Conservation (phyloP, 495 filamentous ascomycete species). For the Elaphomyces granulatus region DNA sequence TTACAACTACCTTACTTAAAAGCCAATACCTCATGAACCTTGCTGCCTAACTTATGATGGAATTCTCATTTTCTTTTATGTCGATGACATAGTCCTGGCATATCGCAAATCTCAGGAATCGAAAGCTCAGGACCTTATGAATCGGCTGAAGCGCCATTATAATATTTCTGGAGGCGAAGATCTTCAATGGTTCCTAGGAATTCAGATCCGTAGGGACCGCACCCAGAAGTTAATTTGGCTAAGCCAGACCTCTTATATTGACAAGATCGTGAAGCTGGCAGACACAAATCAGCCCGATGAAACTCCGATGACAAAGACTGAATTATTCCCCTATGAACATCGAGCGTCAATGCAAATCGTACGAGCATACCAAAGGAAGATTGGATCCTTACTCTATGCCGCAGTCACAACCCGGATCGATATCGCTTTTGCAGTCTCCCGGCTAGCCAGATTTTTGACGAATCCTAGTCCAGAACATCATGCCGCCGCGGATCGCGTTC, state of each 20-base stretch:
- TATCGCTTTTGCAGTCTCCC: conserved; percentile 5
- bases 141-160: conserved; percentile 3
- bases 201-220: background rate
- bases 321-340: conserved; percentile 5
- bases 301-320: background rate
- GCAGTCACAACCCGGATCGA: conserved; percentile 13
- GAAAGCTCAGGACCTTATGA: conserved; percentile 4
- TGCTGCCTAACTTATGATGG: conserved; percentile 2
- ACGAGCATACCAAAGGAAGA: conserved; percentile 10
- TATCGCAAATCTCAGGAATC: background rate
- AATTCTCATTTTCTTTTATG: conserved; percentile 15
- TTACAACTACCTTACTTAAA: too few relatives aligned
- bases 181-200: background rate
- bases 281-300: conserved; percentile 10
- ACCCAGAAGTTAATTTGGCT: background rate
- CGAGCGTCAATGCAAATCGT: conserved; percentile 3
- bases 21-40: too few relatives aligned
- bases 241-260: background rate
- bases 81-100: conserved; percentile 13
- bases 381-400: conserved; percentile 15
- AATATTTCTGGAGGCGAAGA: conserved; percentile 2
- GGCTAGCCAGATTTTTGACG: conserved; percentile 10
- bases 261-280: background rate
- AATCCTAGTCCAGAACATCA: conserved; percentile 12
- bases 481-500: conserved; percentile 4